These are phyloP conservation scores for Talaromyces sp. DNA, from an alignment of 2,329 filamentous ascomycete genomes.

Conservation along the genomic window DNA sequence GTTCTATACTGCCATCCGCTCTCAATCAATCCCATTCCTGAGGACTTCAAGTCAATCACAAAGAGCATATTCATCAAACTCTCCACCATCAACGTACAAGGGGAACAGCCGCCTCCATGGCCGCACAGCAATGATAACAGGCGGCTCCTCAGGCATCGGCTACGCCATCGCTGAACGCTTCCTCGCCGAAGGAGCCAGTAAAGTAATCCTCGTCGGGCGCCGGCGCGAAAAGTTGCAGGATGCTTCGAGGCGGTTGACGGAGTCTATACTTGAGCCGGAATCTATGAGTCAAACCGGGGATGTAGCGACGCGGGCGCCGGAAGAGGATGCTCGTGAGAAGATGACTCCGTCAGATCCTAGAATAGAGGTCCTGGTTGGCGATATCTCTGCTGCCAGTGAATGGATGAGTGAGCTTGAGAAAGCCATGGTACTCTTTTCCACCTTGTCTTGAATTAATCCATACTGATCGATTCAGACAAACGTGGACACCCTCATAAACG, in stretches of 20 bases:
- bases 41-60: slow-evolving; percentile 9
- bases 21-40: background rate
- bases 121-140: slow-evolving; percentile 59
- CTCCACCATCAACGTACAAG: background rate
- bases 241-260: slow-evolving; percentile 34
- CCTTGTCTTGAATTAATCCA: fast-evolving
- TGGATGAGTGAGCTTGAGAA: slow-evolving; percentile 40
- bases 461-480: slow-evolving; percentile 27
- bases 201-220: slow-evolving; percentile 61
- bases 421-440: slow-evolving; percentile 33
- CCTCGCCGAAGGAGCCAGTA: slow-evolving; percentile 58
- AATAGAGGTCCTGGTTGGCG: slow-evolving; percentile 37
- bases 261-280: slow-evolving; percentile 9
- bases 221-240: slow-evolving; percentile 47
- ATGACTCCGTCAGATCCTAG: background rate
- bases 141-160: slow-evolving; percentile 70
- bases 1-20: background rate
- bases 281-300: background rate
- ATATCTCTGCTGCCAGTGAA: slow-evolving; percentile 36
- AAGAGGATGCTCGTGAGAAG: slow-evolving; percentile 23
- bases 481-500: slow-evolving; percentile 70
- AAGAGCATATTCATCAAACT: slow-evolving; percentile 19
- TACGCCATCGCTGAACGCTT: slow-evolving; percentile 66
- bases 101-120: slow-evolving; percentile 29
- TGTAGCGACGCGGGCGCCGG: slow-evolving; percentile 25